These are phyloP conservation scores for Hymenochaete sp. DNA, from an alignment of 1,284 basidiomycete species.

Conservation along the genomic window DNA sequence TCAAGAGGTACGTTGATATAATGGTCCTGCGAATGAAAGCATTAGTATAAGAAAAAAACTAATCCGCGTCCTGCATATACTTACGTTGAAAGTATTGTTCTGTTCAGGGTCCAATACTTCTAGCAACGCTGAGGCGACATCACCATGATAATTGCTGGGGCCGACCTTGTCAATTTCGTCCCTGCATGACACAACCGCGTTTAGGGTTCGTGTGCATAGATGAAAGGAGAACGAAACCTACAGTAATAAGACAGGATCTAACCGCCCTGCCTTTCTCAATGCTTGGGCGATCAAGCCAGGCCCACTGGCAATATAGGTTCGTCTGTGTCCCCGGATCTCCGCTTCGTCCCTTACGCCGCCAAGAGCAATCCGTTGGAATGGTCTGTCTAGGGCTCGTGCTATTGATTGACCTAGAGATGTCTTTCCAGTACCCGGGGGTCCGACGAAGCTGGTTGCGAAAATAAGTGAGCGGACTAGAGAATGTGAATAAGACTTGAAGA, in stretches of 20 bases:
- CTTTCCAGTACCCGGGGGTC: constrained; percentile 79
- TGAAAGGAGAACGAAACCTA: constrained; percentile 31
- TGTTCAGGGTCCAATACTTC: constrained; percentile 92
- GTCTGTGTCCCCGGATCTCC: constrained; percentile 81
- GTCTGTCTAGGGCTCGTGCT: constrained; percentile 71
- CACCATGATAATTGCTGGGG: constrained; percentile 79
- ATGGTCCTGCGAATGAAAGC: constrained; percentile 59
- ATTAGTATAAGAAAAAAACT: background rate
- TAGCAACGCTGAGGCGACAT: constrained; percentile 78
- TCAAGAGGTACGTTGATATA: constrained; percentile 89
- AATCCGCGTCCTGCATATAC: constrained; percentile 23
- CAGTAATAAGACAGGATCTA: constrained; percentile 75
- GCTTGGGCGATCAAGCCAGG: constrained; percentile 86
- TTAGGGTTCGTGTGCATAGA: background rate
- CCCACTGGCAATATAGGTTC: constrained; percentile 86
- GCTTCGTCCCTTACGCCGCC: constrained; percentile 88
- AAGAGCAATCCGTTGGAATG: constrained; percentile 89
- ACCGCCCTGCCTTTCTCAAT: constrained; percentile 74
- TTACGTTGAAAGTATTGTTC: constrained; percentile 74
- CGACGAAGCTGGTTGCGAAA: constrained; percentile 50
- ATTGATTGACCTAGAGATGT: constrained; percentile 83
- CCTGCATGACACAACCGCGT: constrained; percentile 31
- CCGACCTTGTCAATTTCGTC: constrained; percentile 87
- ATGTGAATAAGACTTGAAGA: constrained; percentile 7
- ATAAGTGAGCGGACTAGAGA: background rate